Percentiles rank a stretch among this genome's conserved stretches.
phyloP scores from a whole-genome alignment of 2,329 filamentous ascomycete species.

The Alternaria sp. region DNA sequence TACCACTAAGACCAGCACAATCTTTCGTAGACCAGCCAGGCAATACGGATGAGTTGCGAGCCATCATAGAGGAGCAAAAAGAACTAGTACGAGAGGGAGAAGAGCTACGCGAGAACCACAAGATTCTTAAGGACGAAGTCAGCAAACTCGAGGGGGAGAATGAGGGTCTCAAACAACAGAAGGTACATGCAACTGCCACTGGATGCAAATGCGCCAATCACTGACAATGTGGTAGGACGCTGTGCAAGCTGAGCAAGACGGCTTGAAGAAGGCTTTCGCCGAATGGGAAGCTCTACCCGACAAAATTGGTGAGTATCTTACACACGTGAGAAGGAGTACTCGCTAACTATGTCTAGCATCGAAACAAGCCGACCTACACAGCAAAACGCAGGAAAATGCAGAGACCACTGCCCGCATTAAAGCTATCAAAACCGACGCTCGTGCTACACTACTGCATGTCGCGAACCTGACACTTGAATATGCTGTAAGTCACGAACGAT shows the following conservation, averaged over 20 bases:
- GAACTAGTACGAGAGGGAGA: slow-evolving; percentile 49
- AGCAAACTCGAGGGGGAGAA: slow-evolving; percentile 29
- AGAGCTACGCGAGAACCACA: slow-evolving; percentile 39
- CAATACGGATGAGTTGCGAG: slow-evolving; percentile 68
- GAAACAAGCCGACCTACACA: slow-evolving; percentile 55
- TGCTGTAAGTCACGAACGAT: slow-evolving; percentile 51
- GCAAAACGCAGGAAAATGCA: slow-evolving; percentile 48
- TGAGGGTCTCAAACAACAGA: slow-evolving; percentile 9
- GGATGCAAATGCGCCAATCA: neutral
- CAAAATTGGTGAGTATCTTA: slow-evolving; percentile 66
- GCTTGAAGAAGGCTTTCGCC: slow-evolving; percentile 69
- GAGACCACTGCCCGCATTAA: slow-evolving; percentile 57
- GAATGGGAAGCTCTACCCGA: slow-evolving; percentile 71
- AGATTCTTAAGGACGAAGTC: slow-evolving; percentile 41
- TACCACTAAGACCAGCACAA: slow-evolving; percentile 64
- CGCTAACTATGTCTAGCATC: slow-evolving; percentile 47
- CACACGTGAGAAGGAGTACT: neutral
- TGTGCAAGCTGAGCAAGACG: slow-evolving; percentile 68
- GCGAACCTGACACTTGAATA: slow-evolving; percentile 59
- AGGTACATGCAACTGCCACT: neutral
- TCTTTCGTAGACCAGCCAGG: slow-evolving; percentile 81
- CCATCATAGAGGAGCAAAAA: slow-evolving; percentile 62
- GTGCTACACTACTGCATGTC: slow-evolving; percentile 48
- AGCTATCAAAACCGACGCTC: slow-evolving; percentile 52
- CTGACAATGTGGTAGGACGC: slow-evolving; percentile 20